A percentile compares a stretch with the other conserved stretches of the same genome.
These are phyloP conservation scores for Fusarium ramigenum DNA, from an alignment of 2,329 filamentous ascomycete species.

Conservation along the genomic window DNA sequence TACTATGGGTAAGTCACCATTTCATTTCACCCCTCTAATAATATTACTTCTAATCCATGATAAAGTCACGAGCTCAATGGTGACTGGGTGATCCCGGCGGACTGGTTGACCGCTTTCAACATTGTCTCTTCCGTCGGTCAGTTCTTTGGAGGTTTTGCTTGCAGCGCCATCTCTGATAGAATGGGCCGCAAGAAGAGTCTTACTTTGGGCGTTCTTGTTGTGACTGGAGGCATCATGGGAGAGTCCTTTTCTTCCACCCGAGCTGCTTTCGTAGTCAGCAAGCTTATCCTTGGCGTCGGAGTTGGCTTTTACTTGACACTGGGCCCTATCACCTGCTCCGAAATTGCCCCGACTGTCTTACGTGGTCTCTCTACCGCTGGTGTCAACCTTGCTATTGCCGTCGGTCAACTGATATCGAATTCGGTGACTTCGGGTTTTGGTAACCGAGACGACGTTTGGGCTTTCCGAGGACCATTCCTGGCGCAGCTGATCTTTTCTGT, in stretches of 20 bases:
- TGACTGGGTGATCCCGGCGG: background rate
- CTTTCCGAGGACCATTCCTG: slow-evolving; percentile 59
- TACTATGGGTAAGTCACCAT: background rate
- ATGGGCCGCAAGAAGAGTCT: background rate
- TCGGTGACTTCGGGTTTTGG: slow-evolving; percentile 66
- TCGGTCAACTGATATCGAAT: slow-evolving; percentile 66
- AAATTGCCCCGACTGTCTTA: slow-evolving; percentile 37
- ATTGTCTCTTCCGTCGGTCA: background rate
- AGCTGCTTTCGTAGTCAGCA: background rate
- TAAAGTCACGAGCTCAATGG: background rate
- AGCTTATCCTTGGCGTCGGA: background rate
- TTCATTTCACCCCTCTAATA: background rate
- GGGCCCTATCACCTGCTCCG: background rate
- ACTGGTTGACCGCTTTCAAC: background rate
- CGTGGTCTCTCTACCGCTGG: slow-evolving; percentile 59
- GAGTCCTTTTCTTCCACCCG: background rate
- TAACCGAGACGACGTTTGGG: slow-evolving; percentile 59
- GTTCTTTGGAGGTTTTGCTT: background rate
- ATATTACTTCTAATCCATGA: background rate
- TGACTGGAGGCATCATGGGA: background rate
- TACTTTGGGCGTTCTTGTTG: background rate
- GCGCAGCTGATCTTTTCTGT: slow-evolving; percentile 49
- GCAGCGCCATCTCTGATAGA: background rate
- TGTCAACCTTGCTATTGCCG: slow-evolving; percentile 59
- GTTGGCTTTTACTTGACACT: background rate